Conservation (phyloP, 2,329 filamentous ascomycete species). For the Hypoxylon sp. region DNA sequence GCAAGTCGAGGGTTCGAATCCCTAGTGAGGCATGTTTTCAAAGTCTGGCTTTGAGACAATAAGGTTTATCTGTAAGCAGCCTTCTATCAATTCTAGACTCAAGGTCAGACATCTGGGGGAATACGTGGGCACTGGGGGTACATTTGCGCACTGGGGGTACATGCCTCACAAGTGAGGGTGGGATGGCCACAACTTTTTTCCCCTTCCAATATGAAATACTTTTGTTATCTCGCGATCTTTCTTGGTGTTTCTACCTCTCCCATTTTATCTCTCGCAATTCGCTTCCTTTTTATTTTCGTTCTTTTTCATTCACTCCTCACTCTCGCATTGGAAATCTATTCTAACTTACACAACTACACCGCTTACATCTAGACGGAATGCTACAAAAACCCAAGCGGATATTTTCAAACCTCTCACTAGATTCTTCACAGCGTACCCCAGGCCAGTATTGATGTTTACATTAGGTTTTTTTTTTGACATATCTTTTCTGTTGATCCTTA, state of each 20-base stretch:
- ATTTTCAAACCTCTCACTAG: no score
- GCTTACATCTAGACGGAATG: no score
- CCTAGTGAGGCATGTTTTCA: neutral
- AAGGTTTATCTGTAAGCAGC: neutral
- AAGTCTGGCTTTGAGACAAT: neutral
- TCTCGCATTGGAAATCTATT: no score
- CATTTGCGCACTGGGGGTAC: neutral
- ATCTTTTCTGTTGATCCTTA: no score
- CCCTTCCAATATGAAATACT: neutral
- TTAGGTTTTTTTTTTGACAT: no score
- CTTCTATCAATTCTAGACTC: neutral
- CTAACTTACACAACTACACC: no score
- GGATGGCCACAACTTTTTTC: neutral
- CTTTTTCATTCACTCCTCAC: no score
- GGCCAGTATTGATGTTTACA: no score
- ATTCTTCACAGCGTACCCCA: no score
- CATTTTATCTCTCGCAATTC: no score
- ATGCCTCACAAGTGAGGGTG: neutral
- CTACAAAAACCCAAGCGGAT: no score
- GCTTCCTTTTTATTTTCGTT: no score
- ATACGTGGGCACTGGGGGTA: neutral
- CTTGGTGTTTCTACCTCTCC: neutral
- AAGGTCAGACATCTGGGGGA: neutral
- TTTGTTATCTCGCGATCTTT: neutral
- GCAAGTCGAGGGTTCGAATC: conserved; percentile 12